Evolutionary conservation across 2,329 filamentous ascomycete species (phyloP).

Genomic region (Cercospora sp.): DNA sequence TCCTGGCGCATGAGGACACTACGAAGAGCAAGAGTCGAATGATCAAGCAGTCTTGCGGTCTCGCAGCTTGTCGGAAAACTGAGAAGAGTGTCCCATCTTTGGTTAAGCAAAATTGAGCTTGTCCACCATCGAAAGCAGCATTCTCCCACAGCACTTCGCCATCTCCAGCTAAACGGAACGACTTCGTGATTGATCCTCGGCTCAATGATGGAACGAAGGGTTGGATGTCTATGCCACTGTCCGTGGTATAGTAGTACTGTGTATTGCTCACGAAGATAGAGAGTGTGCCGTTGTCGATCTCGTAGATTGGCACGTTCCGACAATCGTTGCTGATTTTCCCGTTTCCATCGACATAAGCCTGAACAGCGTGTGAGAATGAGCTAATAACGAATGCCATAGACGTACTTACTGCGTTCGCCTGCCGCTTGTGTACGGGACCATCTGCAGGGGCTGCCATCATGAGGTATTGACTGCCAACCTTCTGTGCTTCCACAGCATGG

Average conservation of each 20-base stretch:
- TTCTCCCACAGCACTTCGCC: conserved; percentile 11
- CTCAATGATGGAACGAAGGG: conserved; percentile 1
- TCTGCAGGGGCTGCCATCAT: not conserved
- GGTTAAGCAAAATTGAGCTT: conserved; percentile 12
- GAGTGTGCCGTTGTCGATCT: conserved; percentile 8
- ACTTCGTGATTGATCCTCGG: not conserved
- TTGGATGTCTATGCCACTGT: conserved; percentile 1
- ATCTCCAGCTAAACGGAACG: not conserved
- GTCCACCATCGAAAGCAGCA: conserved; percentile 1
- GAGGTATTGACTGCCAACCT: not conserved
- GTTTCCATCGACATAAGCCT: conserved; percentile 27
- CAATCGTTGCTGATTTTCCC: conserved; percentile 28
- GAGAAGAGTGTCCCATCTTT: conserved; percentile 10
- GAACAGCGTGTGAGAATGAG: not conserved
- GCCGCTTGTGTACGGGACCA: not conserved
- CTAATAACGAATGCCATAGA: too few relatives aligned
- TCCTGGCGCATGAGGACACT: conserved; percentile 3
- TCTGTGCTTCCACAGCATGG: not conserved
- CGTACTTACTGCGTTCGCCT: not conserved
- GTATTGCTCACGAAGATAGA: not conserved
- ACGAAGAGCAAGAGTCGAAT: conserved; percentile 5
- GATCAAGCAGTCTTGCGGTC: conserved; percentile 3
- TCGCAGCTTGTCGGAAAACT: conserved; percentile 1
- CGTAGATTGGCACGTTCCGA: conserved; percentile 5
- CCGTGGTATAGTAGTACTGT: conserved; percentile 12